Evolutionary conservation across 164 flowering plant genomes (phyloP), one percentile per base, ranked within the genome.

Genomic region (Nymphaea thermarum): DNA sequence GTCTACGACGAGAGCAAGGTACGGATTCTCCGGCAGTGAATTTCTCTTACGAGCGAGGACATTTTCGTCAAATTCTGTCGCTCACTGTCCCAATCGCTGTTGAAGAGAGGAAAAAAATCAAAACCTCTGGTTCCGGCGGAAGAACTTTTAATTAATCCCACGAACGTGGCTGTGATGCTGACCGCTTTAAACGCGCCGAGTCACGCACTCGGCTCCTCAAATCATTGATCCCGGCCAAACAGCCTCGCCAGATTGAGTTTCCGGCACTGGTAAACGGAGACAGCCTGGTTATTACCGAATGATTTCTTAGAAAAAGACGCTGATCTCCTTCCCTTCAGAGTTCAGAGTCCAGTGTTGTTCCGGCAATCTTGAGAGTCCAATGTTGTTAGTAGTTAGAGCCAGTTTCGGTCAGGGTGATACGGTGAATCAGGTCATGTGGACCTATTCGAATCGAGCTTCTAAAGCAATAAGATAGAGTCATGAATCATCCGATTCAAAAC

Each of bases 1-100:
- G 62, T 47, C 5, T 66, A 41, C 16, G 77, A 82, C 73, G 86
- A 80, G 65, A 77, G 82, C 66, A 79, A 90, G 92, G 98, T 90
- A 16, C 36, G 74, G 8, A 10, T 51, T 51, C 57, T 51, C 36
- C 12, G 57, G 15, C 57, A 10, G 57, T 15, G 14, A 51, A 51
- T 51, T 25, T 25, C 57, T 8, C 14, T 51, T 51, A 15, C 57
- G 57, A 51, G 14, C 14, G 57, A 51, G 57, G 57, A 51, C 3
- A 51, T 51, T 51, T 51, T 51, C 14, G 57, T 5, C 57, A 51
- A 5, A 15, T 51, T 8, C 57, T 7, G 2, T 51, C 57, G 14
- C 3, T 51, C 57, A 47, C 55, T 8, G 57, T 51, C 57, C 14
- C 57, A 51, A 51, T 51, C 57, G 14, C 57, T 15, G 15, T 15